Percentiles rank a stretch among this genome's conserved stretches.
Evolutionary conservation across 306 rosid genomes (phyloP).

Genomic region (Oxytropis ochrocephala): DNA sequence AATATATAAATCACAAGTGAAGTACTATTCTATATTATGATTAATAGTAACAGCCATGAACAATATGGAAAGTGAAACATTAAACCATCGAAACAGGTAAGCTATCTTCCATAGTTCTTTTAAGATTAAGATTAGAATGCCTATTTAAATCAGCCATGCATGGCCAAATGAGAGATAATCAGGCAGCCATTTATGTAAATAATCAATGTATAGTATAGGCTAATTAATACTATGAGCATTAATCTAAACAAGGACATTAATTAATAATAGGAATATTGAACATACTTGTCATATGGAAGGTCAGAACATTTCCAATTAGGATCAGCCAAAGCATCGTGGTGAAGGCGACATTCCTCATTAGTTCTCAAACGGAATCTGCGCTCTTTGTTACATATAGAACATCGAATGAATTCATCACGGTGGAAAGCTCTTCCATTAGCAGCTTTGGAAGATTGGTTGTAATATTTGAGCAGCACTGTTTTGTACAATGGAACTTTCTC

Average conservation of each 20-base stretch:
- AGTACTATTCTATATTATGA: too few relatives aligned
- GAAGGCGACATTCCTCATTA: constrained; percentile 74
- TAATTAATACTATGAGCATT: background rate
- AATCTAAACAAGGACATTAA: background rate
- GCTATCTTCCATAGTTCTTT: too few relatives aligned
- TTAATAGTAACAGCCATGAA: background rate
- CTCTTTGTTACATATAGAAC: constrained; percentile 57
- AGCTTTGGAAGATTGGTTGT: constrained; percentile 45
- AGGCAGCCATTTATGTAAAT: background rate
- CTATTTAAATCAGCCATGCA: background rate
- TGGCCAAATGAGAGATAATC: background rate
- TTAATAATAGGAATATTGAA: too few relatives aligned
- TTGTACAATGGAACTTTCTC: constrained; percentile 74
- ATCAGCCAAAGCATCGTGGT: constrained; percentile 87
- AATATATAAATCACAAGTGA: too few relatives aligned
- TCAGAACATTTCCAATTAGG: constrained; percentile 75
- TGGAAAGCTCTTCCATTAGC: constrained; percentile 55
- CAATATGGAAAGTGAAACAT: too few relatives aligned
- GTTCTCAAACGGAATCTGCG: constrained; percentile 89
- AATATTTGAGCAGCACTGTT: constrained; percentile 74
- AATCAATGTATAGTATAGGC: too few relatives aligned
- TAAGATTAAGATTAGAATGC: background rate
- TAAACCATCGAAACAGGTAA: too few relatives aligned
- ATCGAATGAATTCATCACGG: constrained; percentile 57
- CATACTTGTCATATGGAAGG: constrained; percentile 88